phyloP scores from a whole-genome alignment of 225 moss, liverwort and hornwort species.

The Physcomitrium patens region DNA sequence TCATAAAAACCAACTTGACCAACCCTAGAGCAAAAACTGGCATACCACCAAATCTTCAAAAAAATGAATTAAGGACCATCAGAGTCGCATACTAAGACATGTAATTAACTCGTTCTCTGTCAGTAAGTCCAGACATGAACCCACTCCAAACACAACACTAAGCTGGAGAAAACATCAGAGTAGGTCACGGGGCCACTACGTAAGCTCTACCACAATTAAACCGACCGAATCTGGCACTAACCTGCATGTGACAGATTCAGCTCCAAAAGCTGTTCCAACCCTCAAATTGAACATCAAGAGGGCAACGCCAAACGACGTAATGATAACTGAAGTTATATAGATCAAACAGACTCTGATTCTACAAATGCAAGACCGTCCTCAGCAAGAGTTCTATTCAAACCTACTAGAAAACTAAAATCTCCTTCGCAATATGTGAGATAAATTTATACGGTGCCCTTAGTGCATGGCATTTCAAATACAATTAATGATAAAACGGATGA shows the following conservation, averaged over 20 bases:
- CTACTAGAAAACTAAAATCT: neutral
- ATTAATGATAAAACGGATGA: conserved; percentile 6
- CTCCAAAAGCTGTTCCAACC: neutral
- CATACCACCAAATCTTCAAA: conserved; percentile 5
- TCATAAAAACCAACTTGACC: neutral
- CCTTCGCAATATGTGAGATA: neutral
- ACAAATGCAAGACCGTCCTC: conserved; percentile 5
- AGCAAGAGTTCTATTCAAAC: neutral
- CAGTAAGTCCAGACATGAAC: no score
- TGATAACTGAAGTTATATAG: neutral
- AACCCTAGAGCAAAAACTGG: conserved; percentile 12
- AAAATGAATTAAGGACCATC: neutral
- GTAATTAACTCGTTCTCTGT: neutral
- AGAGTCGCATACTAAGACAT: neutral
- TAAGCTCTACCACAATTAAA: conserved; percentile 1
- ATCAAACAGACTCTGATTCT: neutral
- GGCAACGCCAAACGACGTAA: neutral
- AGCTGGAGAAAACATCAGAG: conserved; percentile 3
- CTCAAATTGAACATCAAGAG: conserved; percentile 15
- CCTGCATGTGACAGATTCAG: neutral
- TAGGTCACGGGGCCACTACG: neutral
- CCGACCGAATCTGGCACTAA: conserved; percentile 12
- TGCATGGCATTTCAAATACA: neutral
- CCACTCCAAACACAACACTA: no score
- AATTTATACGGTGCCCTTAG: neutral